These are phyloP conservation scores for Saccharomyces jurei DNA, from an alignment of 805 yeast genomes.

Conservation along the genomic window DNA sequence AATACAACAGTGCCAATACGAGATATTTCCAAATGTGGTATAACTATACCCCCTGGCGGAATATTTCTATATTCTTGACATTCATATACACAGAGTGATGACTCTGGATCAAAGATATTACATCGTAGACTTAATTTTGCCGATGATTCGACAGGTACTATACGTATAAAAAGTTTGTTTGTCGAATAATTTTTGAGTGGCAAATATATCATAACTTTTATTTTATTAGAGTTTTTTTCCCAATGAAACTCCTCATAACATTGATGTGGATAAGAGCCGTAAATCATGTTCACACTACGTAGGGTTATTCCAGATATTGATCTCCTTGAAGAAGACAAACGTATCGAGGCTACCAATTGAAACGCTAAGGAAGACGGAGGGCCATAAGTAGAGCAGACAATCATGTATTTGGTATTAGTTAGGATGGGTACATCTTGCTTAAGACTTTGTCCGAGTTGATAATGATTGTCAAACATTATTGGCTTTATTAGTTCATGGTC, in stretches of 20 bases:
- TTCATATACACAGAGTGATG: constrained; percentile 8
- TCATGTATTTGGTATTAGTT: constrained; percentile 16
- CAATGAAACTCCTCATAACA: constrained; percentile 6
- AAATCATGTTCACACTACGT: background rate
- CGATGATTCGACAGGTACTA: constrained; percentile 8
- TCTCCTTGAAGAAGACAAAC: background rate
- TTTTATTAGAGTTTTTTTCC: constrained; percentile 4
- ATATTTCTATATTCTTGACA: constrained; percentile 6
- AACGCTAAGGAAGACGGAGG: background rate
- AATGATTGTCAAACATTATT: constrained; percentile 10
- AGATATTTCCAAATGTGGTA: constrained; percentile 9
- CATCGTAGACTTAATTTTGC: constrained; percentile 10
- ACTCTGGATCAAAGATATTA: constrained; percentile 15
- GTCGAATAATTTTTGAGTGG: background rate
- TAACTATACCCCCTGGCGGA: constrained; percentile 13
- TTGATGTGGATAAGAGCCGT: constrained; percentile 21
- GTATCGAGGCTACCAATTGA: background rate
- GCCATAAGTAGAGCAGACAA: constrained; percentile 17
- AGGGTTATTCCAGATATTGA: background rate
- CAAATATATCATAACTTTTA: constrained; percentile 5
- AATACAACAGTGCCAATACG: constrained; percentile 6
- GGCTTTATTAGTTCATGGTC: constrained; percentile 20
- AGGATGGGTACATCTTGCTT: constrained; percentile 9
- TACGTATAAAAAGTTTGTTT: constrained; percentile 15
- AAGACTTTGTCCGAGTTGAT: constrained; percentile 7